phyloP scores from a whole-genome alignment of 2,329 filamentous ascomycete genomes.

The Calonectria hawksworthii region DNA sequence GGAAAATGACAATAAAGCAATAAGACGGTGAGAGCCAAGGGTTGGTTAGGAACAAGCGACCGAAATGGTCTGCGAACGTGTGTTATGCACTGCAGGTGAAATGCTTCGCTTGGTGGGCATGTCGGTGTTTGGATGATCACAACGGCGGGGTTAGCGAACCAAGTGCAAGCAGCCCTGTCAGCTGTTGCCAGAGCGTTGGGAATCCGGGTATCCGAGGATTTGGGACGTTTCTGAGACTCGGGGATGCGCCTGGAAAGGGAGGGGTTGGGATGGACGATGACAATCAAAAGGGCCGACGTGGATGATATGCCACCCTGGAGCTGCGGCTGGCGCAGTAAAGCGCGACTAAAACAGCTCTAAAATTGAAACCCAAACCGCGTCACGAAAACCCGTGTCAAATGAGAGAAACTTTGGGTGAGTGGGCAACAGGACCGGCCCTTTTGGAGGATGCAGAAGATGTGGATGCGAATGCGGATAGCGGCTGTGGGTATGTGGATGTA shows the following conservation, averaged over 20 bases:
- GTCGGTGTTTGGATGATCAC: neutral
- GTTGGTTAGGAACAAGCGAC: neutral
- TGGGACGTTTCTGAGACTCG: conserved; percentile 2
- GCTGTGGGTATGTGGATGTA: neutral
- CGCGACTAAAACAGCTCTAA: conserved; percentile 3
- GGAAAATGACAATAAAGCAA: neutral
- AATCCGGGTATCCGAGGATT: conserved; percentile 18
- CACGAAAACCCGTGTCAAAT: neutral
- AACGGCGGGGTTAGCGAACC: conserved; percentile 1
- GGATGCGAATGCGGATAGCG: conserved; percentile 13
- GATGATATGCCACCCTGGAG: neutral
- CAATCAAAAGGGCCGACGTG: conserved; percentile 1
- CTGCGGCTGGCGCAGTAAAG: neutral
- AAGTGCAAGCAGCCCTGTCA: conserved; percentile 12
- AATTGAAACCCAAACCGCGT: conserved; percentile 13
- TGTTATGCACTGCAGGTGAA: conserved; percentile 1
- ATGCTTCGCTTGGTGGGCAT: neutral
- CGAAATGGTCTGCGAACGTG: neutral
- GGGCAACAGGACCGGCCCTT: neutral
- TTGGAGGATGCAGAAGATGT: conserved; percentile 12
- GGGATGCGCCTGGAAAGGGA: conserved; percentile 2
- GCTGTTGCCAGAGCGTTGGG: conserved; percentile 21
- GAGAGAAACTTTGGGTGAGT: neutral
- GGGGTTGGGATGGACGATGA: conserved; percentile 8
- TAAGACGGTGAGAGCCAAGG: neutral